A percentile compares a stretch with the other conserved stretches of the same genome.
Conservation (phyloP, 305 asterid species). For the Euphrasia arctica region DNA sequence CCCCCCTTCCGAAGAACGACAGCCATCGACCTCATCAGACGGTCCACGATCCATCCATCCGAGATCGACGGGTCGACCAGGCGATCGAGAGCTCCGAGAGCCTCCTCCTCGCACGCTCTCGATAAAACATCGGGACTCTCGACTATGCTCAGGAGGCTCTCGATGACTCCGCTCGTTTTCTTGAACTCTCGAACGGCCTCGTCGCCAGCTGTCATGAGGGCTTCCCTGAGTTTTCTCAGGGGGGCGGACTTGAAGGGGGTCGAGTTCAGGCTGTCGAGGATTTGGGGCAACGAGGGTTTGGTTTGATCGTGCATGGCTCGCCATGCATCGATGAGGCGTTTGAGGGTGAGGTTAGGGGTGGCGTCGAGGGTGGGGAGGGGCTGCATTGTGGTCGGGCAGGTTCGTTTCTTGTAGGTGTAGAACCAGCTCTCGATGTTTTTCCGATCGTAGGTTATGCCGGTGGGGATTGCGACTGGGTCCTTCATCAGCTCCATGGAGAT, state of each 20-base stretch:
- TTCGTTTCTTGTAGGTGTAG: conserved; percentile 50
- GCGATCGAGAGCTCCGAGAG: conserved; percentile 42
- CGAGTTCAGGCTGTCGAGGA: conserved; percentile 21
- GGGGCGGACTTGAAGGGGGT: conserved; percentile 44
- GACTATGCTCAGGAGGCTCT: conserved; percentile 41
- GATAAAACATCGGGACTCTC: conserved; percentile 49
- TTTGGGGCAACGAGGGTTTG: background rate
- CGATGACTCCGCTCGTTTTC: conserved; percentile 56
- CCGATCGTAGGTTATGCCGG: conserved; percentile 85
- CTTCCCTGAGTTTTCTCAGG: conserved; percentile 26
- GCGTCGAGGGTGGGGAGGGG: conserved; percentile 36
- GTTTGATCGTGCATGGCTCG: background rate
- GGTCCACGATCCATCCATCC: conserved; percentile 32
- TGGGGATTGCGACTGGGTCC: conserved; percentile 77
- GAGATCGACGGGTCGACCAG: conserved; percentile 31
- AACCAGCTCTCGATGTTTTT: conserved; percentile 75
- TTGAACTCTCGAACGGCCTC: conserved; percentile 38
- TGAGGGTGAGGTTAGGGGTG: conserved; percentile 82
- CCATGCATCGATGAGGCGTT: conserved; percentile 62
- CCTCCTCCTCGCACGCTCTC: conserved; percentile 87
- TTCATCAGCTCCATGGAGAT: conserved; percentile 89
- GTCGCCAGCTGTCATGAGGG: conserved; percentile 26
- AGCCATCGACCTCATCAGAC: conserved; percentile 55
- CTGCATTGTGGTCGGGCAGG: conserved; percentile 92
- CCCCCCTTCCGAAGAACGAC: conserved; percentile 69